These are phyloP conservation scores for Strobilomyces dryophilus DNA, from an alignment of 768 basidiomycete species.

Conservation along the genomic window DNA sequence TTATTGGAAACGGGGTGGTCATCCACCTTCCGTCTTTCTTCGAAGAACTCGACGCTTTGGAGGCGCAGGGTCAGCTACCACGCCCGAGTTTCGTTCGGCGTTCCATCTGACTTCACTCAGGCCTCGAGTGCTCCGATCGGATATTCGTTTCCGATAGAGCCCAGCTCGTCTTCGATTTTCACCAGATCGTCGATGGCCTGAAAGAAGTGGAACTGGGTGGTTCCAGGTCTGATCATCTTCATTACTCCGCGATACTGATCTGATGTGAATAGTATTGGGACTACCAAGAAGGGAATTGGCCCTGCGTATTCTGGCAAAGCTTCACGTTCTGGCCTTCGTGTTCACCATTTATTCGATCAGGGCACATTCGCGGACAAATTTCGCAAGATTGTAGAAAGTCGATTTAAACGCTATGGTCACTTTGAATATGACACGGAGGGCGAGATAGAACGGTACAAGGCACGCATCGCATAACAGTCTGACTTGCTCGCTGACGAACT, in stretches of 20 bases:
- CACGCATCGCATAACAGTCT: slow-evolving; percentile 24
- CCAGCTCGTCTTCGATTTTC: slow-evolving; percentile 97
- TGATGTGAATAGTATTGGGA: slow-evolving; percentile 70
- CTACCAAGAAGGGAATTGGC: slow-evolving; percentile 97
- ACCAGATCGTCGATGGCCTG: slow-evolving; percentile 98
- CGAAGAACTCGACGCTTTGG: slow-evolving; percentile 80
- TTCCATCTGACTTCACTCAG: slow-evolving; percentile 36
- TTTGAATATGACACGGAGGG: slow-evolving; percentile 99
- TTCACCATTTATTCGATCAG: slow-evolving; percentile 93
- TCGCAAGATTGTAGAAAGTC: slow-evolving; percentile 90
- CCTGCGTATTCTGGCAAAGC: slow-evolving; percentile 98
- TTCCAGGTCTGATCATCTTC: slow-evolving; percentile 48
- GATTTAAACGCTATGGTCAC: slow-evolving; percentile 96
- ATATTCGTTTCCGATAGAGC: slow-evolving; percentile 94
- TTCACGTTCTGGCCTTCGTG: slow-evolving; percentile 89
- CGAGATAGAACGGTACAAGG: slow-evolving; percentile 92
- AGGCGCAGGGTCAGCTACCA: slow-evolving; percentile 64
- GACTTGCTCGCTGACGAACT: neutral
- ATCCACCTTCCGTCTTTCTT: slow-evolving; percentile 96
- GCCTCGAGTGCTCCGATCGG: slow-evolving; percentile 79
- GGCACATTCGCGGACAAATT: slow-evolving; percentile 87
- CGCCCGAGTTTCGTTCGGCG: no score
- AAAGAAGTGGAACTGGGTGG: slow-evolving; percentile 98
- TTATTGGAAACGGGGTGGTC: slow-evolving; percentile 96
- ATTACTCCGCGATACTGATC: neutral